A percentile compares a stretch with the other conserved stretches of the same genome.
These are phyloP conservation scores for Asterophora parasitica DNA, from an alignment of 768 basidiomycete genomes.

Conservation along the genomic window DNA sequence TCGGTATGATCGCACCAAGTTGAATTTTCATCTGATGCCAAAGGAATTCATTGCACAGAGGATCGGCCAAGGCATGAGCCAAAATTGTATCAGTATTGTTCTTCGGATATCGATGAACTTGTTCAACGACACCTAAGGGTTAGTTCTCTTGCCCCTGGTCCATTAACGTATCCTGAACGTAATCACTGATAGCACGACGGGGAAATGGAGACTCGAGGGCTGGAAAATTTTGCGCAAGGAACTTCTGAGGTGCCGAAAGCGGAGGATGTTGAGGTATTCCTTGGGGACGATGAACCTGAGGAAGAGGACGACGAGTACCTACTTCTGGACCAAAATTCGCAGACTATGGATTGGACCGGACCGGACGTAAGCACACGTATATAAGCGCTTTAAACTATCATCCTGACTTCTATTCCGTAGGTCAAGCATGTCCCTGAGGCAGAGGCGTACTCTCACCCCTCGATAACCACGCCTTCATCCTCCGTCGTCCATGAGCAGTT, in stretches of 20 bases:
- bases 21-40: slow-evolving; percentile 18
- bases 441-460: slow-evolving; percentile 1
- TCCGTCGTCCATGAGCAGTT: slow-evolving; percentile 7
- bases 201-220: slow-evolving; percentile 43
- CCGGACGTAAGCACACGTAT: slow-evolving; percentile 1
- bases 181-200: slow-evolving; percentile 42
- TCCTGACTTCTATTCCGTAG: not conserved
- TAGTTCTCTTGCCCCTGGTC: slow-evolving; percentile 13
- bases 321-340: not conserved
- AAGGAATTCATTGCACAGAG: slow-evolving; percentile 48
- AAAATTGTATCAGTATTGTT: slow-evolving; percentile 82
- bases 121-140: slow-evolving; percentile 61
- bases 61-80: slow-evolving; percentile 74
- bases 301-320: slow-evolving; percentile 15
- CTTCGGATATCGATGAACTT: slow-evolving; percentile 62
- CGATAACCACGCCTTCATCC: slow-evolving; percentile 7
- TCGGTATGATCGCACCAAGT: slow-evolving; percentile 33
- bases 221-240: slow-evolving; percentile 38
- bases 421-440: slow-evolving; percentile 4
- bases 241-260: slow-evolving; percentile 23
- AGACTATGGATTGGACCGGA: slow-evolving; percentile 5
- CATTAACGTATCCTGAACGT: slow-evolving; percentile 5
- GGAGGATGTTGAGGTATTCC: slow-evolving; percentile 33
- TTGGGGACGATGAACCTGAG: slow-evolving; percentile 27
- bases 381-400: not conserved